phyloP scores from a whole-genome alignment of 768 basidiomycete genomes.

The Inosperma sp. region DNA sequence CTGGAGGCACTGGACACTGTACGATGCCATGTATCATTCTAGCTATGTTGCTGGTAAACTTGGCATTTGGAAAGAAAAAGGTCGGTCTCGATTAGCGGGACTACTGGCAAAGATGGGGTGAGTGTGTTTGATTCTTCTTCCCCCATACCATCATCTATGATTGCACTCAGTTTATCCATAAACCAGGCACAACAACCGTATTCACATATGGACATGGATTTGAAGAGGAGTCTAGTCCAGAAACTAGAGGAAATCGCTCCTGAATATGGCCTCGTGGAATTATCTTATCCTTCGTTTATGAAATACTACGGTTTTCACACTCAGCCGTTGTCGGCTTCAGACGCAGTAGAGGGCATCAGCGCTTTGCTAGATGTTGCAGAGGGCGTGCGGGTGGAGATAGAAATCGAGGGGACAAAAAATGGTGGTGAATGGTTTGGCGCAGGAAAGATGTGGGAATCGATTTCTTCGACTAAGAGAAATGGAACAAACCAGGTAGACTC shows the following conservation, averaged over 20 bases:
- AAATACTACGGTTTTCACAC: slow-evolving; percentile 88
- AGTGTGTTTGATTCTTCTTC: slow-evolving; percentile 18
- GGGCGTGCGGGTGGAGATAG: slow-evolving; percentile 87
- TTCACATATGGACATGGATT: slow-evolving; percentile 93
- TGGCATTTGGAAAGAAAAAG: slow-evolving; percentile 95
- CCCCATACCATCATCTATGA: background rate
- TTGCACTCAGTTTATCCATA: slow-evolving; percentile 72
- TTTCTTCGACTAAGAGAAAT: slow-evolving; percentile 34
- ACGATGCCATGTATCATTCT: slow-evolving; percentile 97
- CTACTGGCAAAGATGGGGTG: slow-evolving; percentile 99
- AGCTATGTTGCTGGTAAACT: slow-evolving; percentile 93
- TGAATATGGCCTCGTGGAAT: slow-evolving; percentile 90
- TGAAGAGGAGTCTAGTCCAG: slow-evolving; percentile 73
- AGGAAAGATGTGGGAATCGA: slow-evolving; percentile 69
- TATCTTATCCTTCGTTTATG: slow-evolving; percentile 90
- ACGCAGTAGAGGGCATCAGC: slow-evolving; percentile 85
- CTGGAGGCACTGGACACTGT: slow-evolving; percentile 96
- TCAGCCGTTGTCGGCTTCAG: slow-evolving; percentile 85
- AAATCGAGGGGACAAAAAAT: slow-evolving; percentile 79
- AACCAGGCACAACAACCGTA: slow-evolving; percentile 92
- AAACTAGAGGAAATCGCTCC: slow-evolving; percentile 89
- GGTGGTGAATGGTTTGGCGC: slow-evolving; percentile 97
- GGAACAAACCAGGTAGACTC: slow-evolving; percentile 34
- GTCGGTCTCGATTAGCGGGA: slow-evolving; percentile 83
- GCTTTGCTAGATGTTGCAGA: slow-evolving; percentile 88